Percentiles rank a stretch among this genome's conserved stretches.
phyloP scores from a whole-genome alignment of 768 basidiomycete genomes.

The Amanita pseudoporphyria region DNA sequence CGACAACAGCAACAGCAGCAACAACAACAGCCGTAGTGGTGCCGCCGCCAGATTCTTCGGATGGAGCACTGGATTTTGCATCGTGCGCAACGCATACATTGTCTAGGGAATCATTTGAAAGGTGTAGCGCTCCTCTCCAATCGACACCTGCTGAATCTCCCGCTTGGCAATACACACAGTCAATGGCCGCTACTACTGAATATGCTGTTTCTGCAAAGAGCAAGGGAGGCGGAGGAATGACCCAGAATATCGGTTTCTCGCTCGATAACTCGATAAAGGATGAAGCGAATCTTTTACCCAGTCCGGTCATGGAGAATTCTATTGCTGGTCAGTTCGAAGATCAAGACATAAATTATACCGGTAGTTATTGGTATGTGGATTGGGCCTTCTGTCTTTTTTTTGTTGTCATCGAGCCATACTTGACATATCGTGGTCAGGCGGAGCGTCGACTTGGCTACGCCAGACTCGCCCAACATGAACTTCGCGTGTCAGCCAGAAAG shows the following conservation, averaged over 20 bases:
- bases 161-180: not conserved
- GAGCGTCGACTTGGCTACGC: slow-evolving; percentile 9
- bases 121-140: not conserved
- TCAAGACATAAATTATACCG: slow-evolving; percentile 6
- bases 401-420: no score
- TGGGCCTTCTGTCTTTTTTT: no score
- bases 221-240: not conserved
- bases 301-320: not conserved
- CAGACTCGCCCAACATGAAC: slow-evolving; percentile 8
- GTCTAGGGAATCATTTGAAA: slow-evolving; percentile 6
- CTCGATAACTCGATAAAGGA: not conserved
- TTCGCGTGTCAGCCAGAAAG: slow-evolving; percentile 5
- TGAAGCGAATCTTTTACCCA: not conserved
- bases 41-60: not conserved
- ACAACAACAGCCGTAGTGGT: no score
- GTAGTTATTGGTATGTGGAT: slow-evolving; percentile 11
- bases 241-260: not conserved
- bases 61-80: not conserved
- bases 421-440: slow-evolving; percentile 4
- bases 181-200: not conserved
- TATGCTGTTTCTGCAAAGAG: not conserved
- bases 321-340: not conserved
- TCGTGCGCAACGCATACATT: not conserved
- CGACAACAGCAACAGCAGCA: no score
- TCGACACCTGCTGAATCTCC: not conserved